Evolutionary conservation across 805 yeast species (phyloP).

Genomic region (Teunomyces barrocoloradensis): DNA sequence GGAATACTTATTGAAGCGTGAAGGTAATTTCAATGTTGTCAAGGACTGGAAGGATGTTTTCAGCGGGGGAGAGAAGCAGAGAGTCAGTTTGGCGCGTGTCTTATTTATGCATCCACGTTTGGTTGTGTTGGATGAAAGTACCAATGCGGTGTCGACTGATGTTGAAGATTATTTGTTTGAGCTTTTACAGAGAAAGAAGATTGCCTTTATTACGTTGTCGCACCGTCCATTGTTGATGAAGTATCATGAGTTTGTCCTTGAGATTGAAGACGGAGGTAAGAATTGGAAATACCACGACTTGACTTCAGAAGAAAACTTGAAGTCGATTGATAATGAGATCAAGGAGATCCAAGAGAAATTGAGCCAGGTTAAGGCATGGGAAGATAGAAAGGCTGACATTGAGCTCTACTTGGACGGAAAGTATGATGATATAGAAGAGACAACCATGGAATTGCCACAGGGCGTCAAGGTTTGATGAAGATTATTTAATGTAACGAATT

Average conservation of each 20-base stretch:
- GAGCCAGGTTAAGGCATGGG: constrained; percentile 56
- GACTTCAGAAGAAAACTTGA: constrained; percentile 63
- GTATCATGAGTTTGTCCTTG: constrained; percentile 76
- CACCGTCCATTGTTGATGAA: constrained; percentile 83
- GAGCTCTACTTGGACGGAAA: constrained; percentile 49
- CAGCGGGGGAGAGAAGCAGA: constrained; percentile 95
- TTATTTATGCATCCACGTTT: constrained; percentile 77
- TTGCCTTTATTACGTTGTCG: constrained; percentile 76
- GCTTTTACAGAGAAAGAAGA: constrained; percentile 61
- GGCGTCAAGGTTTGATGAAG: constrained; percentile 3
- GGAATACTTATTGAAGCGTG: constrained; percentile 74
- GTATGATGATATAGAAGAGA: constrained; percentile 17
- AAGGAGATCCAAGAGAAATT: constrained; percentile 61
- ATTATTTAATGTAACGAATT: not conserved
- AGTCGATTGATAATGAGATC: constrained; percentile 74
- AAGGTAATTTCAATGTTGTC: constrained; percentile 50
- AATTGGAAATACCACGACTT: constrained; percentile 54
- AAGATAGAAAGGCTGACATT: constrained; percentile 56
- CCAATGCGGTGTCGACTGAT: constrained; percentile 87
- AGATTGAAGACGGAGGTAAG: constrained; percentile 49
- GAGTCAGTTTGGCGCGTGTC: constrained; percentile 83
- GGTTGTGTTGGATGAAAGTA: constrained; percentile 88
- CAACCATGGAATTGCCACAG: constrained; percentile 7
- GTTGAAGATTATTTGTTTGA: constrained; percentile 86
- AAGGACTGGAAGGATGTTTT: constrained; percentile 87